These are phyloP conservation scores for Shiraia sp. DNA, from an alignment of 2,329 filamentous ascomycete genomes.

Conservation along the genomic window DNA sequence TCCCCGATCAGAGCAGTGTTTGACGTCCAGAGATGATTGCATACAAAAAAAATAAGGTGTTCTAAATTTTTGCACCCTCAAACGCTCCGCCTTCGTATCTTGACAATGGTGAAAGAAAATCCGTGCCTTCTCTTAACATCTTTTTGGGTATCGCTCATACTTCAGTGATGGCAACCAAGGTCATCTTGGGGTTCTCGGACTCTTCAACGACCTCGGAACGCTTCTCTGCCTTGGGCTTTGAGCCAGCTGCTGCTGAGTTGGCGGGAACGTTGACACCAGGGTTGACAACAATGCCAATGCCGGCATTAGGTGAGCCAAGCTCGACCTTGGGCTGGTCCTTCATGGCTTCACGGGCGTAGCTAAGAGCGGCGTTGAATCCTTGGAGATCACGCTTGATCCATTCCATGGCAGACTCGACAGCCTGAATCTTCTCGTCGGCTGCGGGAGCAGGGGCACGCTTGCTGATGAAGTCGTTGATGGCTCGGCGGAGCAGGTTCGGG, in stretches of 20 bases:
- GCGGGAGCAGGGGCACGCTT: slow-evolving; percentile 31
- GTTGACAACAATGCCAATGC: slow-evolving; percentile 45
- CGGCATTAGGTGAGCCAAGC: slow-evolving; percentile 53
- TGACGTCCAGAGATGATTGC: neutral
- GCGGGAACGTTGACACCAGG: slow-evolving; percentile 44
- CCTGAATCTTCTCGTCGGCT: slow-evolving; percentile 28
- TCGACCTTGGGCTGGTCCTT: slow-evolving; percentile 54
- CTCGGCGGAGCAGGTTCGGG: slow-evolving; percentile 28
- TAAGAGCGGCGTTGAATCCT: slow-evolving; percentile 54
- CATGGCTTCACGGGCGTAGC: slow-evolving; percentile 52
- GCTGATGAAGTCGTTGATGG: slow-evolving; percentile 26
- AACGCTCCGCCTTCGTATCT: slow-evolving; percentile 2
- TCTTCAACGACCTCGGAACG: slow-evolving; percentile 37
- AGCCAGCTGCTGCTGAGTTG: slow-evolving; percentile 43
- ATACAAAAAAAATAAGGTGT: slow-evolving; percentile 1
- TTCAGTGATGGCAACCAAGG: slow-evolving; percentile 45
- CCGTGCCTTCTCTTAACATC: neutral
- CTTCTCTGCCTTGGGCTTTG: slow-evolving; percentile 24
- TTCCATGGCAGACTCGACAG: slow-evolving; percentile 37
- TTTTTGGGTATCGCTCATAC: slow-evolving; percentile 26
- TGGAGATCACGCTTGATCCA: slow-evolving; percentile 54
- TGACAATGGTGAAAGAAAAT: slow-evolving; percentile 3
- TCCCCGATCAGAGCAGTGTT: slow-evolving; percentile 5
- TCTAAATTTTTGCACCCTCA: slow-evolving; percentile 3
- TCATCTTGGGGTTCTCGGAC: slow-evolving; percentile 42